Base-by-base conservation (phyloP, 2,329 filamentous ascomycete species). In the Corinectria fuckeliana region DNA sequence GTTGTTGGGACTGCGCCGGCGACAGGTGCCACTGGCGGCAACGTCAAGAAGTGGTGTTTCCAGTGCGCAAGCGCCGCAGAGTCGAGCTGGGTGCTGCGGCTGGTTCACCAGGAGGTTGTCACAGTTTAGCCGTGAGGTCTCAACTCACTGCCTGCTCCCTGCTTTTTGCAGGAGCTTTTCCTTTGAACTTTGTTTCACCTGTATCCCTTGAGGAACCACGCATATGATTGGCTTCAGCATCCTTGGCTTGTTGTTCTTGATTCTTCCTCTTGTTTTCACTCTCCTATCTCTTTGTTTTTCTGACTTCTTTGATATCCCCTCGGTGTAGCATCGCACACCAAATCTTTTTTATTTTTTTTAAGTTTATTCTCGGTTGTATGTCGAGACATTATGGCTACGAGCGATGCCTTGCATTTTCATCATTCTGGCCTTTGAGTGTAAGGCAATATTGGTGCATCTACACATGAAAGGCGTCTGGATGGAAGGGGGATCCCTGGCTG, bases 11-110 rank as follows among this genome's bases (percentile, higher is more conserved):
- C 79, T 16, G 84, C 77, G 39, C 83, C 84, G 2, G 78, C 80
- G 50, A 82, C 77, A 20, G 84, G 84, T 6, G 79, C 78, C 21
- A 78, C 83, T 5, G 78, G 79, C 8, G 85, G 85, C 20, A 82
- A 79, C 60, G 83, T 88, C 56, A 85, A 81, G 68, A 87, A 87
- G 75, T 88, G 85, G 85, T 88, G 85, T 66, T 87, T 88, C 74
- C 85, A 87, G 74, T 86, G 83, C 63, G 77, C 77, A 44, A 85
- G 78, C 39, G 80, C 79, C 10, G 73, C 76, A 18, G 81, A 86
- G 74, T 84, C 85, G 16, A 76, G 75, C 62, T 86, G 83, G 82
- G 83, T 87, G 49, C 79, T 83, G 66, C 77, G 81, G 14, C 76
- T 86, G 54, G 80, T 88, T 23, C 83, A 85, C 47, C 82, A 85